Conservation (phyloP, 2,329 filamentous ascomycete genomes). For the Fusarium nanum region DNA sequence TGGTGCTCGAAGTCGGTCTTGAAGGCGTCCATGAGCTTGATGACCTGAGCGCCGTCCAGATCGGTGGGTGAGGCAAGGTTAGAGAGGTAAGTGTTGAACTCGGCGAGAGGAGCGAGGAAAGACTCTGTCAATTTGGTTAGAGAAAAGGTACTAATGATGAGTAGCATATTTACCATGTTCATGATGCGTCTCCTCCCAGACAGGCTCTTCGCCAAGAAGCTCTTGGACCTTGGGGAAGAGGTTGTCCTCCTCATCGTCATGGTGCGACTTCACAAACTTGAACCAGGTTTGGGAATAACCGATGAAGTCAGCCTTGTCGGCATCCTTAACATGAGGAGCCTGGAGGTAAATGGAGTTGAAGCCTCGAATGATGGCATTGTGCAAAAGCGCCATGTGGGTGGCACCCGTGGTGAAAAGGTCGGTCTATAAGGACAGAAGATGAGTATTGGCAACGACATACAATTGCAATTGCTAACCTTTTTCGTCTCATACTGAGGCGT, state of each 20-base stretch:
- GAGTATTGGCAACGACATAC: not conserved
- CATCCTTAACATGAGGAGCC: conserved; percentile 61
- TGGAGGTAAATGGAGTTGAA: conserved; percentile 74
- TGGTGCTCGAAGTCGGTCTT: conserved; percentile 63
- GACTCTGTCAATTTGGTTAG: conserved; percentile 48
- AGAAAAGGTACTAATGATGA: not conserved
- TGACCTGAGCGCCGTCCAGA: conserved; percentile 59
- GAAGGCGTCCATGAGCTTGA: conserved; percentile 63
- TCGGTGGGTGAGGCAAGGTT: conserved; percentile 55
- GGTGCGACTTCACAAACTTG: conserved; percentile 69
- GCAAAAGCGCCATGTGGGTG: conserved; percentile 70
- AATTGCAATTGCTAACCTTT: conserved; percentile 55
- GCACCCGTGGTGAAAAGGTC: conserved; percentile 70
- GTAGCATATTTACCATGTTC: conserved; percentile 61
- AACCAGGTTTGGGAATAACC: conserved; percentile 68
- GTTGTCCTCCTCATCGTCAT: conserved; percentile 68
- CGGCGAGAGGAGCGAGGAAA: conserved; percentile 63
- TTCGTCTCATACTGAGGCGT: conserved; percentile 66
- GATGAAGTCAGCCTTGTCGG: conserved; percentile 68
- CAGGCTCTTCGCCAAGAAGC: conserved; percentile 60
- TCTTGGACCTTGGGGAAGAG: conserved; percentile 67
- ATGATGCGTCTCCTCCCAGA: conserved; percentile 64
- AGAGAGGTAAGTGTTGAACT: conserved; percentile 65
- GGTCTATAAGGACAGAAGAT: conserved; percentile 51
- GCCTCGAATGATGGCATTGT: conserved; percentile 72